A percentile compares a stretch with the other conserved stretches of the same genome.
Conservation (phyloP, 768 basidiomycete genomes). For the Steccherinum ochraceum region DNA sequence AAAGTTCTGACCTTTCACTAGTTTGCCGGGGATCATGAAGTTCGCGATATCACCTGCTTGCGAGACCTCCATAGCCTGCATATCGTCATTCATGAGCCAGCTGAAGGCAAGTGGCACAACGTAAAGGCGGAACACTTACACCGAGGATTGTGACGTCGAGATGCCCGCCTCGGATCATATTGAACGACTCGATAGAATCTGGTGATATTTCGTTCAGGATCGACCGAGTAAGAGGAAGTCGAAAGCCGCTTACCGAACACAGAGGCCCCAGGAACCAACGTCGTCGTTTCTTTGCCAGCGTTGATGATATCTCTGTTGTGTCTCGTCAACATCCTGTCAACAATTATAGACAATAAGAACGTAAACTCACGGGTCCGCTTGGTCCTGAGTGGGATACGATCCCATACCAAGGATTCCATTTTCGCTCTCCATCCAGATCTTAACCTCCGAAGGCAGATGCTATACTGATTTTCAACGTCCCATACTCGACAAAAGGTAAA, state of each 20-base stretch:
- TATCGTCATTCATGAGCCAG: slow-evolving; percentile 3
- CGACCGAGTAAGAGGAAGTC: not conserved
- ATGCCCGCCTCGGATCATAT: slow-evolving; percentile 96
- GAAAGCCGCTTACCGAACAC: slow-evolving; percentile 57
- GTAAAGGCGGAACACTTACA: slow-evolving; percentile 36
- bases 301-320: slow-evolving; percentile 88
- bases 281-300: slow-evolving; percentile 90
- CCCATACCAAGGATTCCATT: slow-evolving; percentile 86
- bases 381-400: slow-evolving; percentile 72
- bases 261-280: slow-evolving; percentile 83
- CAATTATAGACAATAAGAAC: too few relatives aligned
- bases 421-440: slow-evolving; percentile 83
- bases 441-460: slow-evolving; percentile 62
- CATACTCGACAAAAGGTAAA: not conserved
- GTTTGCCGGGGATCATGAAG: slow-evolving; percentile 95
- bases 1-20: slow-evolving; percentile 56
- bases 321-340: too few relatives aligned
- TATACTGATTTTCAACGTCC: slow-evolving; percentile 19
- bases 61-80: slow-evolving; percentile 88
- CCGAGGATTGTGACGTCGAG: slow-evolving; percentile 88
- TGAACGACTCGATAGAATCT: slow-evolving; percentile 90
- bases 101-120: not conserved
- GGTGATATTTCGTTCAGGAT: slow-evolving; percentile 3
- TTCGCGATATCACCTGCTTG: slow-evolving; percentile 90
- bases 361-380: slow-evolving; percentile 73